phyloP scores from a whole-genome alignment of 2,329 filamentous ascomycete species.

The Fusarium brachygibbosum region DNA sequence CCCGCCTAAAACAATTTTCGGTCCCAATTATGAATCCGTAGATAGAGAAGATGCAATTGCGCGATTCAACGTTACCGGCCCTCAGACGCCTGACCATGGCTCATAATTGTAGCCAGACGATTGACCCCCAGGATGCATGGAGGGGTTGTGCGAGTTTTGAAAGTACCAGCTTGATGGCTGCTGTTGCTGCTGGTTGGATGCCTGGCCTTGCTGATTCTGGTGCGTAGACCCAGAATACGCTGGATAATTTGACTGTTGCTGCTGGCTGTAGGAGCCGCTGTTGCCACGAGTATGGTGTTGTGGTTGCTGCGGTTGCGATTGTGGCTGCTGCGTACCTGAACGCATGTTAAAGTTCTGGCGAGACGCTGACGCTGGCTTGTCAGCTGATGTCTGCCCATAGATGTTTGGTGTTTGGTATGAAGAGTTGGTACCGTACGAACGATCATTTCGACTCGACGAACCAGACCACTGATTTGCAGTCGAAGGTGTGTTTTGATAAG shows the following conservation, averaged over 20 bases:
- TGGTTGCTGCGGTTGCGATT: slow-evolving; percentile 17
- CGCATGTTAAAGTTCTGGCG: slow-evolving; percentile 46
- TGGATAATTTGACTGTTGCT: slow-evolving; percentile 34
- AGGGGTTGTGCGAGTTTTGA: slow-evolving; percentile 38
- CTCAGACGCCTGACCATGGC: slow-evolving; percentile 38
- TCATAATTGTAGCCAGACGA: slow-evolving; percentile 48
- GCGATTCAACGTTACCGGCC: neutral
- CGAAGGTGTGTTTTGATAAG: slow-evolving; percentile 36
- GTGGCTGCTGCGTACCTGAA: slow-evolving; percentile 10
- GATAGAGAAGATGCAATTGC: neutral
- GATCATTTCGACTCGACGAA: slow-evolving; percentile 33
- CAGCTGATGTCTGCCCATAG: slow-evolving; percentile 33
- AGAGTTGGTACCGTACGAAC: slow-evolving; percentile 26
- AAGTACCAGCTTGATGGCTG: slow-evolving; percentile 48
- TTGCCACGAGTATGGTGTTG: slow-evolving; percentile 27
- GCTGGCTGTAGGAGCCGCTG: slow-evolving; percentile 32
- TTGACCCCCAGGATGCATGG: slow-evolving; percentile 39
- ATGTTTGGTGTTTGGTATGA: slow-evolving; percentile 33
- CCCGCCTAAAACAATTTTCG: slow-evolving; percentile 11
- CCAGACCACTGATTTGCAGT: slow-evolving; percentile 48
- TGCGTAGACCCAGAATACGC: slow-evolving; percentile 36
- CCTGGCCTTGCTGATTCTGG: slow-evolving; percentile 40
- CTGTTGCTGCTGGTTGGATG: slow-evolving; percentile 34
- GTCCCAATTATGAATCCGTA: slow-evolving; percentile 2
- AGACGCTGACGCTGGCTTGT: slow-evolving; percentile 27